These are phyloP conservation scores for Blumeria graminis DNA, from an alignment of 2,329 filamentous ascomycete genomes.

Conservation along the genomic window DNA sequence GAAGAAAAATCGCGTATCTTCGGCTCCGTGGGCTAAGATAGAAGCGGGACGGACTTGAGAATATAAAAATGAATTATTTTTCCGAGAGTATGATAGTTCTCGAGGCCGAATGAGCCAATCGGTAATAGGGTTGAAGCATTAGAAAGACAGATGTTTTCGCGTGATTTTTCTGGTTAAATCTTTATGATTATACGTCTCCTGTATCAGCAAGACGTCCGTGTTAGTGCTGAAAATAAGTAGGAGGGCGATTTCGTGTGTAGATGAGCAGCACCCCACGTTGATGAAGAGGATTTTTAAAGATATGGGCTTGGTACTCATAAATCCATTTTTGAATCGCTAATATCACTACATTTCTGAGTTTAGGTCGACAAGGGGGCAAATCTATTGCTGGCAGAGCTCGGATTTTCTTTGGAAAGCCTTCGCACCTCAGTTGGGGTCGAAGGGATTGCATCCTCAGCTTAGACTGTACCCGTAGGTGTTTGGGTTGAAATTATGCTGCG, in stretches of 20 bases:
- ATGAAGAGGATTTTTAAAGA: neutral
- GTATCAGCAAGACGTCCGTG: neutral
- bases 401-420: neutral
- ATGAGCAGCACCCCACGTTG: neutral
- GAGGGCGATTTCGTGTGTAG: neutral
- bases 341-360: neutral
- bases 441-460: neutral
- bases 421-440: neutral
- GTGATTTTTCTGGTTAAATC: neutral
- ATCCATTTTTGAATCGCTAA: neutral
- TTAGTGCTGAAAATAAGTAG: neutral
- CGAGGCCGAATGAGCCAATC: neutral
- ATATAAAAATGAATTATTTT: neutral
- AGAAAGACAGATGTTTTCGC: neutral
- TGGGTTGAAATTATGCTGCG: neutral
- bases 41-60: neutral
- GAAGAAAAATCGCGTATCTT: neutral
- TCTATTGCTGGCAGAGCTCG: neutral
- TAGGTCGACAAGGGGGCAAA: neutral
- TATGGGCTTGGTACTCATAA: neutral
- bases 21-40: neutral
- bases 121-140: neutral
- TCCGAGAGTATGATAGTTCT: neutral
- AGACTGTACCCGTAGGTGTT: neutral
- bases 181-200: neutral